Evolutionary conservation across 2,329 filamentous ascomycete genomes (phyloP), one percentile per base, ranked within the genome.

Genomic region (Claviceps spartinae): DNA sequence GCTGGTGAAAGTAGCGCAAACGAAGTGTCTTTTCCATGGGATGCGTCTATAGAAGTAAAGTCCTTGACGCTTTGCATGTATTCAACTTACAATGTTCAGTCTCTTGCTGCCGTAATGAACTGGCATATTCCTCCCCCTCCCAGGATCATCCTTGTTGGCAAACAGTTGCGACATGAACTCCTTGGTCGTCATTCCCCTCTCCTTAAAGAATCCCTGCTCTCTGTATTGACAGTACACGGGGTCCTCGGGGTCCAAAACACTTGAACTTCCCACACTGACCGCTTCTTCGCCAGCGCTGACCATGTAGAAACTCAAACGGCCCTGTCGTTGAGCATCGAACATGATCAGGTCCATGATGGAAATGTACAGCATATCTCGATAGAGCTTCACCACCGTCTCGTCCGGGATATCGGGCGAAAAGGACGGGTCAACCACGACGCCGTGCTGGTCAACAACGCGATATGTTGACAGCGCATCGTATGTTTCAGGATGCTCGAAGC

Each of bases 81-180:
- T 11, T 11, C 1, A 20, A 72, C 79, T 65, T 65, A 90, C 86
- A 62, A 95, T 89, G 60, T 95, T 88, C 53, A 94, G 73, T 57
- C 87, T 82, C 53, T 76, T 80, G 66, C 85, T 89, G 47, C 90
- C 90, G 62, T 97, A 98, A 69, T 98, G 93, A 14, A 97, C 87
- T 0, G 93, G 93, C 93, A 98, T 98, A 62, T 95, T 97, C 56
- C 91, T 81, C 1, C 90, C 93, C 54, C 76, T 78, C 1, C 91
- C 90, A 0, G 75, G 68, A 60, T 98, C 93, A 56, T 88, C 79
- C 51, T 73, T 78, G 63, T 95, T 97, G 20, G 90, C 82, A 69
- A 97, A 96, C 8, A 98, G 71, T 66, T 98, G 93, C 60, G 81
- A 85, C 93, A 98, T 97, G 63, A 97, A 97, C 54, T 97, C 82